Evolutionary conservation across 345 rosid species (phyloP), one percentile per base, ranked within the genome.

Genomic region (Durio zibethinus): DNA sequence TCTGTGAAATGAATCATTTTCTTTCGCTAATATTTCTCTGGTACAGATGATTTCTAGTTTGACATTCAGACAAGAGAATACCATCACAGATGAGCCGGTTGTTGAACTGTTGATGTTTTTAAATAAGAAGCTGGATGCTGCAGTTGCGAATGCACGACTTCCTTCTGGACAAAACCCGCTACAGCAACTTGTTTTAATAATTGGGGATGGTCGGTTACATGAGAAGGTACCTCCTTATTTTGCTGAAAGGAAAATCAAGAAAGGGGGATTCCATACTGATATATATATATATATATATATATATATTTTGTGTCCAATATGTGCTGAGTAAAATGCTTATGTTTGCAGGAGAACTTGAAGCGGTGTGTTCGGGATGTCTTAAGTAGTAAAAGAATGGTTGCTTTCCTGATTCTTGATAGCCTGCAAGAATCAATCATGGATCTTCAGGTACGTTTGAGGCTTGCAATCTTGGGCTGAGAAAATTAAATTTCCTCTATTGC

Each of bases 121-220:
- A 80, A 85, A 87, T 77, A 85, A 89, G 56, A 85, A 90, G 92
- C 89, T 96, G 66, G 97, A 96, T 66, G 61, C 82, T 72, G 83
- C 94, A 23, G 96, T 90, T 62, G 70, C 85, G 62, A 90, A 78
- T 68, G 91, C 97, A 25, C 81, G 97, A 29, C 94, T 89, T 48
- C 90, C 98, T 40, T 92, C 90, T n/a, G 97, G 97, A n/a, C 97
- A 91, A 76, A 96, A 93, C 82, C 97, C 98, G 0, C 88, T 96
- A 21, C 97, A 93, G 84, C 98, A 96, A 84, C 98, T 96, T 77
- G 99, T 96, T 64, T 85, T 96, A 76, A 86, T 93, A 52, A 92
- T 96, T 5, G 97, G 93, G 0, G 99, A 93, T 79, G 98, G 99
- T 18, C 90, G 90, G 66, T 91, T 96, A 85, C 93, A 93, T 59